These are phyloP conservation scores for Teratosphaeria zuluensis DNA, from an alignment of 2,329 filamentous ascomycete genomes.

Conservation along the genomic window DNA sequence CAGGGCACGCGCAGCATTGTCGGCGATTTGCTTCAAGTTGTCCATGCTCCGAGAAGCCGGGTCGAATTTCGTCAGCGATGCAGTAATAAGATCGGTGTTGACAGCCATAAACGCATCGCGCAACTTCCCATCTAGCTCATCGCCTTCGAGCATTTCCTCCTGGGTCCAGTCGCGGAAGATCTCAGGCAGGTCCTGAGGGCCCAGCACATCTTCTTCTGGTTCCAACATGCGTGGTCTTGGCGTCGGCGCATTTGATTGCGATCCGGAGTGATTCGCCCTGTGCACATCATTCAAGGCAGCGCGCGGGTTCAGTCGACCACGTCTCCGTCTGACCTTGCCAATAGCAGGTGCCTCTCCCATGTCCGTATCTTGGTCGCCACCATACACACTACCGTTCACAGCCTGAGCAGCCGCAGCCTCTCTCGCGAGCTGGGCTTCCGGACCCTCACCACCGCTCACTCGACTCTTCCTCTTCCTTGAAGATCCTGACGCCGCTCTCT, in stretches of 20 bases:
- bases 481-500: neutral
- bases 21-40: conserved; percentile 46
- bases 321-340: neutral
- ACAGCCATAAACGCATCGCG: conserved; percentile 33
- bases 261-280: neutral
- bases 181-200: conserved; percentile 19
- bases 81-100: conserved; percentile 33
- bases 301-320: neutral
- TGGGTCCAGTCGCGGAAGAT: conserved; percentile 16
- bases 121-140: conserved; percentile 32
- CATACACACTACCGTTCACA: neutral
- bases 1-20: conserved; percentile 44
- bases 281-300: neutral
- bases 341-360: neutral
- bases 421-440: conserved; percentile 15
- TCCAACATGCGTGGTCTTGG: conserved; percentile 22
- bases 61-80: conserved; percentile 33
- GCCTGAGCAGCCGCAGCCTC: conserved; percentile 6
- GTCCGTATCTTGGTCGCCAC: neutral
- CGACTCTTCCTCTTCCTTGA: conserved; percentile 2
- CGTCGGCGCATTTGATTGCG: conserved; percentile 19
- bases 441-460: conserved; percentile 4
- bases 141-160: conserved; percentile 11
- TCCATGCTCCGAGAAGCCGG: conserved; percentile 37
- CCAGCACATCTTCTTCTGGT: conserved; percentile 23